Base-by-base conservation (phyloP, 75 land plant species). In the Picea sitchensis region DNA sequence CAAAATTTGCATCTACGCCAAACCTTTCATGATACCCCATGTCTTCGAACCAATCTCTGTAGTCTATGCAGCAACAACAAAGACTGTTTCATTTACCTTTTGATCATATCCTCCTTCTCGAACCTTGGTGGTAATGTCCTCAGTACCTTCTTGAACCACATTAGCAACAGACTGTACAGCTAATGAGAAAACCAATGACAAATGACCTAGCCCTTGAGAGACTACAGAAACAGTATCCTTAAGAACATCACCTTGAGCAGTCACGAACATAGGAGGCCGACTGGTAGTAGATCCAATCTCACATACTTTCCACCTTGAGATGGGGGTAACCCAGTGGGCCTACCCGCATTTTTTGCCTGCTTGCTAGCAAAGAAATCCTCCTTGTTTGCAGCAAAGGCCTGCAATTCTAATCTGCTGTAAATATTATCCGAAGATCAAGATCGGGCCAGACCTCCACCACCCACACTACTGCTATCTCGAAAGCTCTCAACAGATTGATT, bases 301-400 rank as follows among this genome's bases (percentile, higher is more conserved):
- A 3, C 20, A 94, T 90, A 26, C 26, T 26, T 26, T 26, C 26
- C 26, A 26, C 26, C 26, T 26, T 26, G 26, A 26, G 26, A 26
- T 5, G 98, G 98, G 2, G 94, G 98, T 0, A 96, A 6, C 5
- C 95, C 92, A 36, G 92, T 93, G 6, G 96, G 92, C 77, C 85
- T 79, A 4, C 91, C 78, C 26, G 88, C 91, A 78, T 96, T 96
- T 83, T 96, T 96, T 13, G 84, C 86, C 84, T 88, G 81, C 80
- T 87, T 96, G 77, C 89, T 84, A 6, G 93, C 91, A 77, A 95
- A 93, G 72, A 94, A 94, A 23, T 82, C 65, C 57, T 92, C 98
- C 72, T 96, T 96, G 57, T 26, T 26, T 26, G 26, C 26, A 26
- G 26, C 26, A 26, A 0, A 26, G 26, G 26, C 26, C 26, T 26